Conservation (phyloP, 495 filamentous ascomycete species). For the Chaetomidium leptoderma region DNA sequence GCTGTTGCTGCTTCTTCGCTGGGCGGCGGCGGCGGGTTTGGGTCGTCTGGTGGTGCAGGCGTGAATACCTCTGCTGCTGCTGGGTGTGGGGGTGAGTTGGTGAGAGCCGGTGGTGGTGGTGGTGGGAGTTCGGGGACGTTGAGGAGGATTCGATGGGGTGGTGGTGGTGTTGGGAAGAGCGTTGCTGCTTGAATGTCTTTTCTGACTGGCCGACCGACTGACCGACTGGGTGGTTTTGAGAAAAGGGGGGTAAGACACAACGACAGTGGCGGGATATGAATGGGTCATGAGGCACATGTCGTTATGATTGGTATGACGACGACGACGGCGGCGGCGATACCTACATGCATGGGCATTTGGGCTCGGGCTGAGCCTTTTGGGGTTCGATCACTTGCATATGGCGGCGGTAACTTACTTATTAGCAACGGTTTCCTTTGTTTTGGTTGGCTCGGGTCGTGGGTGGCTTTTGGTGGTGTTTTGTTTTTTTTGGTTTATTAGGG, state of each 20-base stretch:
- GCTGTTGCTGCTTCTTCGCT: conserved; percentile 24
- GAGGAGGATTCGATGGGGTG: conserved; percentile 47
- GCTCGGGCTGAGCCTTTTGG: neutral
- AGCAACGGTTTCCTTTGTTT: neutral
- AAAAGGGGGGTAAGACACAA: no score
- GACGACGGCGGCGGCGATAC: no score
- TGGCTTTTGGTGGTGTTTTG: neutral
- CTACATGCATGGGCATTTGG: no score
- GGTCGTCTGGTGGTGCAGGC: conserved; percentile 7
- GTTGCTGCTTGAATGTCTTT: conserved; percentile 34
- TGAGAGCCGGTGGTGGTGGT: conserved; percentile 31
- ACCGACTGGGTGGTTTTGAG: no score
- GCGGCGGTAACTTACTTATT: neutral
- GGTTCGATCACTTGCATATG: neutral
- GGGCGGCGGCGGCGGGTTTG: conserved; percentile 29
- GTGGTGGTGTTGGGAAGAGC: conserved; percentile 39
- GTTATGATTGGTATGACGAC: no score
- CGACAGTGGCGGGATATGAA: neutral
- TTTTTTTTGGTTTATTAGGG: neutral
- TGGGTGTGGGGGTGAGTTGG: conserved; percentile 43
- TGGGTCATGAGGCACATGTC: no score
- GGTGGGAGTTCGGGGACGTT: conserved; percentile 36
- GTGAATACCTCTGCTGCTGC: conserved; percentile 32
- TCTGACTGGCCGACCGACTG: no score
- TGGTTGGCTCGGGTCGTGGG: neutral